These are phyloP conservation scores for Dentipellis fragilis DNA, from an alignment of 768 basidiomycete genomes.

Conservation along the genomic window DNA sequence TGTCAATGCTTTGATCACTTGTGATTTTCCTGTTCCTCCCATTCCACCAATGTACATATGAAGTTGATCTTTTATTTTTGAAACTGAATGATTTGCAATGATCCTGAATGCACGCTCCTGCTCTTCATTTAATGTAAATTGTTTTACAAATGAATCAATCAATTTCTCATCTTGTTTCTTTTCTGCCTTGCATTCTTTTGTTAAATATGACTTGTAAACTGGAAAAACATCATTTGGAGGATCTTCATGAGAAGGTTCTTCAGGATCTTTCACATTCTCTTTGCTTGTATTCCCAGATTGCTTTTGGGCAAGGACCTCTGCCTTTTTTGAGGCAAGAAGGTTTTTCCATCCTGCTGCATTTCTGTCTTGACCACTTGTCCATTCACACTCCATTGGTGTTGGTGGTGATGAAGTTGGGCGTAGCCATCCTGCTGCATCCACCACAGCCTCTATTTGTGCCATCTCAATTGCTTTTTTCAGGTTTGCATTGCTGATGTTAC, in stretches of 20 bases:
- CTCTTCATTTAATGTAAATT: conserved; percentile 10
- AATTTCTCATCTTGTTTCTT: background rate
- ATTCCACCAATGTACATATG: conserved; percentile 10
- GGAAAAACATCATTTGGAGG: background rate
- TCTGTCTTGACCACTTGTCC: no score
- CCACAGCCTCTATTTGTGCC: background rate
- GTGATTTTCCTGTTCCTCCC: conserved; percentile 16
- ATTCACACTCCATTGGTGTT: no score
- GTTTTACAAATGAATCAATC: background rate
- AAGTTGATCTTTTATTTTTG: conserved; percentile 9
- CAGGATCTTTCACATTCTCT: background rate
- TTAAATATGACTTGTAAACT: background rate
- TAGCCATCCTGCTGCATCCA: no score
- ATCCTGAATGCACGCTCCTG: conserved; percentile 12
- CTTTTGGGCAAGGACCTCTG: background rate
- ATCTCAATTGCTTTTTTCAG: background rate
- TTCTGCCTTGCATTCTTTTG: background rate
- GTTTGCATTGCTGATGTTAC: background rate
- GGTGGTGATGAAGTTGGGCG: no score
- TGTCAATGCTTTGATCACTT: conserved; percentile 10
- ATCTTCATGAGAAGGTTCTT: background rate
- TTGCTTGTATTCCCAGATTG: no score
- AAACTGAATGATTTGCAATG: no score
- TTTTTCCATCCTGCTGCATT: background rate
- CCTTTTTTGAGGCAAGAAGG: background rate